These are phyloP conservation scores for Trichophyton schoenleinii DNA, from an alignment of 2,329 filamentous ascomycete species.

Conservation along the genomic window DNA sequence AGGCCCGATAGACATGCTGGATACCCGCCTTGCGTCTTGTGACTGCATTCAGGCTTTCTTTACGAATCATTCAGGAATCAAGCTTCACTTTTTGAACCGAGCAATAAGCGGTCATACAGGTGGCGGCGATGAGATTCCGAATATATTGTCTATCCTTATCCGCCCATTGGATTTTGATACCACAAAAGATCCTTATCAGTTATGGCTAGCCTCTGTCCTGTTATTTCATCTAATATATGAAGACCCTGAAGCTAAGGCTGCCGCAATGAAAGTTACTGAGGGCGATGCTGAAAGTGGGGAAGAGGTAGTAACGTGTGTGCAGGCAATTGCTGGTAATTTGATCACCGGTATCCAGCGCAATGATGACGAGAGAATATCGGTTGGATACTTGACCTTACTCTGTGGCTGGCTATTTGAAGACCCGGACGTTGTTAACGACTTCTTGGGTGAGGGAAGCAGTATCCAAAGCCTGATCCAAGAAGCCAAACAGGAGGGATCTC, in stretches of 20 bases:
- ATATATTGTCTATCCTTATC: conserved; percentile 74
- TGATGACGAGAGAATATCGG: conserved; percentile 64
- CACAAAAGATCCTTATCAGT: conserved; percentile 68
- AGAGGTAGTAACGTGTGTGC: conserved; percentile 88
- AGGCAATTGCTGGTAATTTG: conserved; percentile 76
- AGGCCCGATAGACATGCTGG: conserved; percentile 54
- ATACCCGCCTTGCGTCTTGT: conserved; percentile 71
- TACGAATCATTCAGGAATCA: conserved; percentile 64
- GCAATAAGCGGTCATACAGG: conserved; percentile 78
- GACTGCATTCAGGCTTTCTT: conserved; percentile 92
- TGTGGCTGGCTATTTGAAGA: conserved; percentile 88
- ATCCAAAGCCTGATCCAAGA: conserved; percentile 74
- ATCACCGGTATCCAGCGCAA: conserved; percentile 62
- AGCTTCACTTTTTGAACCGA: conserved; percentile 70
- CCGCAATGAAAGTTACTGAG: conserved; percentile 72
- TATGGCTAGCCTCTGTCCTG: conserved; percentile 81
- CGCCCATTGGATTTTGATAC: conserved; percentile 49
- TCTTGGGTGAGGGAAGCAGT: conserved; percentile 81
- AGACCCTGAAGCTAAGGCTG: conserved; percentile 62
- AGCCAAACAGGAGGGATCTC: conserved; percentile 49
- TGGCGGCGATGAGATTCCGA: conserved; percentile 69
- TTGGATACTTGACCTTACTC: conserved; percentile 82
- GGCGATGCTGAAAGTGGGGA: conserved; percentile 81
- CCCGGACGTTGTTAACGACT: conserved; percentile 80
- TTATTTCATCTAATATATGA: conserved; percentile 77